Conservation (phyloP, 1,139 yeast genomes). For the Sugiyamaella paludigena region DNA sequence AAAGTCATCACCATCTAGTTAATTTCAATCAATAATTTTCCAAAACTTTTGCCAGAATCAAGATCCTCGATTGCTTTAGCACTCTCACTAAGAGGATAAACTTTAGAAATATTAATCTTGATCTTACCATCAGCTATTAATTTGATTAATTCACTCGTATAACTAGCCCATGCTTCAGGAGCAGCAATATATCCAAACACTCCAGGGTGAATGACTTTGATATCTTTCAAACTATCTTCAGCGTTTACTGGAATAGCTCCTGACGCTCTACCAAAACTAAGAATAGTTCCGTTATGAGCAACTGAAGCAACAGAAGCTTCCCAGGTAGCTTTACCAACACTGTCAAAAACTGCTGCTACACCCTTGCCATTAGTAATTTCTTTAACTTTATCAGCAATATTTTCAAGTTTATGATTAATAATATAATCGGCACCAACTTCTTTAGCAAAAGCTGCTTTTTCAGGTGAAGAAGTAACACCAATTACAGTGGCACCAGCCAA, state of each 20-base stretch:
- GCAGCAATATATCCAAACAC: constrained; percentile 51
- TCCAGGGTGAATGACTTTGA: constrained; percentile 64
- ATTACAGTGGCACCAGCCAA: constrained; percentile 73
- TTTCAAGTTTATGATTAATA: constrained; percentile 58
- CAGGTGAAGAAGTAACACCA: constrained; percentile 77
- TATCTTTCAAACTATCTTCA: constrained; percentile 47
- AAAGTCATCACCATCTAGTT: neutral
- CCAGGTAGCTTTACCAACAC: constrained; percentile 78
- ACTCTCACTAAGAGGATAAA: constrained; percentile 64
- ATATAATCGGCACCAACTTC: constrained; percentile 71
- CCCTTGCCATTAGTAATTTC: constrained; percentile 73
- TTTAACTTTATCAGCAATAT: constrained; percentile 55
- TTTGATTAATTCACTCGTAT: constrained; percentile 47
- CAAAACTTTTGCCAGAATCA: constrained; percentile 74
- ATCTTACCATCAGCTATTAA: constrained; percentile 50
- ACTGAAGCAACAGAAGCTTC: constrained; percentile 60
- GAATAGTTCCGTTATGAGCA: constrained; percentile 69
- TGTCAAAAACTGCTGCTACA: constrained; percentile 70
- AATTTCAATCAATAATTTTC: constrained; percentile 65
- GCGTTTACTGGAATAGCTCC: constrained; percentile 67
- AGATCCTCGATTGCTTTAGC: constrained; percentile 60
- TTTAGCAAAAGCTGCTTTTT: constrained; percentile 50
- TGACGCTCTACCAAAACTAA: constrained; percentile 80
- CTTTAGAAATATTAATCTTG: constrained; percentile 51
- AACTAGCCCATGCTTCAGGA: constrained; percentile 58